Percentiles rank a stretch among this genome's conserved stretches.
phyloP scores from a whole-genome alignment of 306 rosid species.

The Luffa aegyptiaca region DNA sequence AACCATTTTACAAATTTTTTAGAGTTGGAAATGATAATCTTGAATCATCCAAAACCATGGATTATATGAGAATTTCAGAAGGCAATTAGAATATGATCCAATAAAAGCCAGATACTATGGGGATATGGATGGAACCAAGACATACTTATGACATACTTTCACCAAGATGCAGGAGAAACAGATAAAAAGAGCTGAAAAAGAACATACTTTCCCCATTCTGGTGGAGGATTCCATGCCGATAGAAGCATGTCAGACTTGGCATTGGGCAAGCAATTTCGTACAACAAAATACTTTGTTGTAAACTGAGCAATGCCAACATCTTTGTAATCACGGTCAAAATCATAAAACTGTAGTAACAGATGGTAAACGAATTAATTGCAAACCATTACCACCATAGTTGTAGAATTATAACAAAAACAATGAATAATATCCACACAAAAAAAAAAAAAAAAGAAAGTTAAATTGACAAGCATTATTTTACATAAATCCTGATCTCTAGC shows the following conservation, averaged over 20 bases:
- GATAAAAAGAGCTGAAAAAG: constrained; percentile 5
- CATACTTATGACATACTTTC: constrained; percentile 1
- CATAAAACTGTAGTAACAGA: constrained; percentile 49
- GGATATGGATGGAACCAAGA: background rate
- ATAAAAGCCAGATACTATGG: background rate
- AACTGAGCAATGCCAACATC: constrained; percentile 92
- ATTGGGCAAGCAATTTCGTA: constrained; percentile 80
- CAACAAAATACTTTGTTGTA: constrained; percentile 83
- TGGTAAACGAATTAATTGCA: background rate
- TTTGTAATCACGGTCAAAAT: constrained; percentile 96
- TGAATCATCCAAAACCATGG: background rate
- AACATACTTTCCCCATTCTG: constrained; percentile 89
- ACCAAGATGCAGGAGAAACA: constrained; percentile 10
- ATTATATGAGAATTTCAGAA: background rate
- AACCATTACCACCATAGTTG: background rate
- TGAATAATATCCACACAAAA: background rate
- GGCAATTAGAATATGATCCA: background rate
- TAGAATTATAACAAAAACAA: constrained; percentile 9
- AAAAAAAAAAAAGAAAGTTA: background rate
- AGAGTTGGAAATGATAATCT: constrained; percentile 5
- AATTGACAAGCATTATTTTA: background rate
- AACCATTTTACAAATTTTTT: background rate
- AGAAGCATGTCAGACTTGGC: constrained; percentile 96
- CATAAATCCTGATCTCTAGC: background rate
- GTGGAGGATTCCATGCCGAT: constrained; percentile 95